Base-by-base conservation (phyloP, 2,329 filamentous ascomycete species). In the Nothophoma quercina region DNA sequence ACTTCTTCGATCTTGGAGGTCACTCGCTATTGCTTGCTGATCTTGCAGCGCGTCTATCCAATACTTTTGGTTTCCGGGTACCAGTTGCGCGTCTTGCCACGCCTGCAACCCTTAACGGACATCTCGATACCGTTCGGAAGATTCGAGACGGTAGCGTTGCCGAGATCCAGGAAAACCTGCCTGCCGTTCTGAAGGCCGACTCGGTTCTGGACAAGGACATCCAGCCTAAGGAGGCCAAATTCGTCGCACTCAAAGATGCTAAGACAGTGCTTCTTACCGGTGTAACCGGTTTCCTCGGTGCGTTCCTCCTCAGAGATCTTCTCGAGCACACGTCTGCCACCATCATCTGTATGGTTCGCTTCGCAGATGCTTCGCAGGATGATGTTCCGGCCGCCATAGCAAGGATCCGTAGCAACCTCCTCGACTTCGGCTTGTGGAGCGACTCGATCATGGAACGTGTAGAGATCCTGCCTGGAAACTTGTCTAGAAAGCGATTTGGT, bases 1-100 rank as follows among this genome's bases (percentile, higher is more conserved):
- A 87, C 70, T 93, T 93, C 73, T 93, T 93, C 68, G 90, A 93
- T 55, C 78, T 93, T 1, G 90, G 90, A 28, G 90, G 90, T 0
- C 90, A 93, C 72, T 92, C 89, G 0, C 76, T 93, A 45, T 85
- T 86, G 2, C 82, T 93, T n/a, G 90, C 90, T 0, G 88, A 91
- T 55, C 80, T 93, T 21, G 85, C 89, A n/a, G 86, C 85, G 21
- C 84, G 85, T 26, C 71, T 93, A 12, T 86, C 88, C 0, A 84
- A 84, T 52, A 82, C 82, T 0, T 91, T 91, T 64, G 89, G 88
- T 4, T 89, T 93, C 69, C 83, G 86, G 0, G 83, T 93, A 1
- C 87, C 89, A 2, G 81, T 93, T 15, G 84, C 83, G 43, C 86
- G 87, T 34, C 83, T 93, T 12, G 89, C 88, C 1, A 88, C 88